Evolutionary conservation across 306 rosid species (phyloP).

Genomic region (Casuarina glauca): DNA sequence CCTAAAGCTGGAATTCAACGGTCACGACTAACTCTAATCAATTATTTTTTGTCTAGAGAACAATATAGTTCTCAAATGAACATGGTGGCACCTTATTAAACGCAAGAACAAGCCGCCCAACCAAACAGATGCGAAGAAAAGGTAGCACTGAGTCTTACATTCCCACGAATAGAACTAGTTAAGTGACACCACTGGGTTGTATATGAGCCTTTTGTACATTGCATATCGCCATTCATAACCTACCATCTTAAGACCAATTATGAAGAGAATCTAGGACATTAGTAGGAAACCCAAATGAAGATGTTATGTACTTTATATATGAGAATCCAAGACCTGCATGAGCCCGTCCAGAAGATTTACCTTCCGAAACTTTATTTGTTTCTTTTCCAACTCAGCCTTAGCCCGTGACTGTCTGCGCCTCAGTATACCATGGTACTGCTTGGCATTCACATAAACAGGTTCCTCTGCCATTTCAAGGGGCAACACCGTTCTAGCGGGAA

Average conservation of each 20-base stretch:
- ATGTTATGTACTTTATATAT: neutral
- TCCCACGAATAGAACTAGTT: neutral
- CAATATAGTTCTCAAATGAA: neutral
- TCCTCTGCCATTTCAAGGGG: constrained; percentile 38
- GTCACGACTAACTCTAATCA: too few relatives aligned
- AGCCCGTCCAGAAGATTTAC: constrained; percentile 1
- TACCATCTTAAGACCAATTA: neutral
- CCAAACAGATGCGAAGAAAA: neutral
- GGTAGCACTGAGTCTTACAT: neutral
- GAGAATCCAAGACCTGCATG: neutral
- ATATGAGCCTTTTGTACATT: neutral
- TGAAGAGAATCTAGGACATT: neutral
- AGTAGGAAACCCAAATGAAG: neutral
- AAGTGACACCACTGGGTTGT: neutral
- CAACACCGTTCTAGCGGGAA: constrained; percentile 27
- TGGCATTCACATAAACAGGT: constrained; percentile 50
- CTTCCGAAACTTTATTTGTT: constrained; percentile 31
- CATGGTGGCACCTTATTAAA: too few relatives aligned
- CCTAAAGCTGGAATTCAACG: neutral
- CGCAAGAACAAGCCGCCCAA: too few relatives aligned
- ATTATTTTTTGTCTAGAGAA: neutral
- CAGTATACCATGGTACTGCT: constrained; percentile 47
- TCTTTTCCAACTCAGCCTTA: constrained; percentile 44
- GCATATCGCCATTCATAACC: neutral
- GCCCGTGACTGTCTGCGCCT: constrained; percentile 44